Percentiles rank a stretch among this genome's conserved stretches.
phyloP scores from a whole-genome alignment of 768 basidiomycete species.

The Mycena belliarum region DNA sequence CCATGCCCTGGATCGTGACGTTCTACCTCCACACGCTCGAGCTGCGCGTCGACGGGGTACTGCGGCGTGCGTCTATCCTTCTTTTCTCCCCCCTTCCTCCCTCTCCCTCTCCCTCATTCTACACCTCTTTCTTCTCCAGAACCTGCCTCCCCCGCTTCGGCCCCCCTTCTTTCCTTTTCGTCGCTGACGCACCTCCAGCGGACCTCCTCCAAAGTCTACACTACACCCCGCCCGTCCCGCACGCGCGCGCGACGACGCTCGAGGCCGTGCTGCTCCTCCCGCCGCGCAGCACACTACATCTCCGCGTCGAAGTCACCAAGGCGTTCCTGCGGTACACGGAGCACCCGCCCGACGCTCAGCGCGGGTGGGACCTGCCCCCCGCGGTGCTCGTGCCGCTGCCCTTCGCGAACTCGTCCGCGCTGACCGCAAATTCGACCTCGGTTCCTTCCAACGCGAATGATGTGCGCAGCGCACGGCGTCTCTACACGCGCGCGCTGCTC shows the following conservation, averaged over 20 bases:
- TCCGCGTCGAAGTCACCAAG: slow-evolving; percentile 77
- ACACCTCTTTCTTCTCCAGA: too few species aligned
- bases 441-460: too few species aligned
- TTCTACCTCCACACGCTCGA: slow-evolving; percentile 82
- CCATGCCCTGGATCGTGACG: slow-evolving; percentile 91
- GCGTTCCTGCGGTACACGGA: slow-evolving; percentile 92
- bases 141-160: too few species aligned
- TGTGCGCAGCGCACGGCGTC: slow-evolving; percentile 22
- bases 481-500: slow-evolving; percentile 82
- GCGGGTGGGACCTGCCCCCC: slow-evolving; percentile 93
- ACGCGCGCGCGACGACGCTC: slow-evolving; percentile 76
- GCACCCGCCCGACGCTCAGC: slow-evolving; percentile 92
- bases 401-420: too few species aligned
- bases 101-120: too few species aligned
- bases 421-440: too few species aligned
- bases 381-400: slow-evolving; percentile 52
- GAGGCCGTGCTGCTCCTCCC: slow-evolving; percentile 75
- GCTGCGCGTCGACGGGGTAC: slow-evolving; percentile 46
- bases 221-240: slow-evolving; percentile 68
- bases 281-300: slow-evolving; percentile 56
- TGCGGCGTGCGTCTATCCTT: background rate
- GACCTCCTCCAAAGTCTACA: slow-evolving; percentile 63
- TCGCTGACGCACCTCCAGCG: too few species aligned
- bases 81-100: too few species aligned
- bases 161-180: too few species aligned